phyloP scores from a whole-genome alignment of 805 yeast species.

The Kluyveromyces nonfermentans region DNA sequence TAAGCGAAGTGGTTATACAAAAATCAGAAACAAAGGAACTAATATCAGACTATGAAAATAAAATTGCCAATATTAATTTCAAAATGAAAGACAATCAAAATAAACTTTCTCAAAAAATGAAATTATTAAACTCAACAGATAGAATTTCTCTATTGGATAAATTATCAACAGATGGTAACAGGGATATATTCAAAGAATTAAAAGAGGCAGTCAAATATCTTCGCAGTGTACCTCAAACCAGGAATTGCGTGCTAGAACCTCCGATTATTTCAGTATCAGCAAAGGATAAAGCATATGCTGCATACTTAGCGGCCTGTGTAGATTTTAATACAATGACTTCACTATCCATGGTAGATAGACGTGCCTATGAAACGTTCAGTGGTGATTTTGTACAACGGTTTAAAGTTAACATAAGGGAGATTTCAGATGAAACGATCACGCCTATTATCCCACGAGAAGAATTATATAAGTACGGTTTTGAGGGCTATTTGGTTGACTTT shows the following conservation, averaged over 20 bases:
- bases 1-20: slow-evolving; percentile 12
- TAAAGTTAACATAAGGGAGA: slow-evolving; percentile 51
- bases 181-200: slow-evolving; percentile 25
- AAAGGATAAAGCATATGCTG: slow-evolving; percentile 39
- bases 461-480: slow-evolving; percentile 54
- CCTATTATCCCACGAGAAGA: slow-evolving; percentile 27
- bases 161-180: slow-evolving; percentile 6
- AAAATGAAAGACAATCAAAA: slow-evolving; percentile 31
- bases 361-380: slow-evolving; percentile 41
- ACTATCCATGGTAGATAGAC: slow-evolving; percentile 47
- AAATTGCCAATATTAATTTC: slow-evolving; percentile 32
- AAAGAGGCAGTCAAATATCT: slow-evolving; percentile 26
- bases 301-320: slow-evolving; percentile 48
- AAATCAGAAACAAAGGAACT: slow-evolving; percentile 15
- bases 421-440: slow-evolving; percentile 13
- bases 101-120: slow-evolving; percentile 30
- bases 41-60: slow-evolving; percentile 21
- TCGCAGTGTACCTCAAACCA: slow-evolving; percentile 31
- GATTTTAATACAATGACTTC: slow-evolving; percentile 47
- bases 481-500: slow-evolving; percentile 66
- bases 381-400: slow-evolving; percentile 34
- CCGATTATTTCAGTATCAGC: slow-evolving; percentile 59
- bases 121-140: slow-evolving; percentile 39
- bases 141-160: slow-evolving; percentile 38
- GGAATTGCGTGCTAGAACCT: slow-evolving; percentile 53